These are phyloP conservation scores for Setomelanomma holmii DNA, from an alignment of 2,329 filamentous ascomycete genomes.

Conservation along the genomic window DNA sequence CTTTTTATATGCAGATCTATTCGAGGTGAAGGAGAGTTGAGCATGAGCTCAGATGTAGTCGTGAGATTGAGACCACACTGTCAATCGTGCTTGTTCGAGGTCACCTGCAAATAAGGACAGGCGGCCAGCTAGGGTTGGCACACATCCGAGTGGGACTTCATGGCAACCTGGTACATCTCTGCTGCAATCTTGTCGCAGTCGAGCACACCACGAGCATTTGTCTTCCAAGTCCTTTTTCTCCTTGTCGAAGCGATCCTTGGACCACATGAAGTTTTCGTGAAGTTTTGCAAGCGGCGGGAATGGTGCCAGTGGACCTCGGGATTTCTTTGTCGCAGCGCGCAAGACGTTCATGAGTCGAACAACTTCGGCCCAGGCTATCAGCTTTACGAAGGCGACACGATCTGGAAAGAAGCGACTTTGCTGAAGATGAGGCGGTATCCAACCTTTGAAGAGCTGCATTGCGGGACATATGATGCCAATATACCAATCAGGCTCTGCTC, in stretches of 20 bases:
- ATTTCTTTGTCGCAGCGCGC: neutral
- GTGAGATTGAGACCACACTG: no score
- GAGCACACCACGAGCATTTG: neutral
- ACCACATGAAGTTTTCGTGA: conserved; percentile 8
- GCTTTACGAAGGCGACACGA: conserved; percentile 13
- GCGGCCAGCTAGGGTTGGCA: neutral
- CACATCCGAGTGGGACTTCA: neutral
- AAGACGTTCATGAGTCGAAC: conserved; percentile 17
- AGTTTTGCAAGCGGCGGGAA: conserved; percentile 11
- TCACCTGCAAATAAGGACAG: no score
- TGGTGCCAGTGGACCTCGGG: neutral
- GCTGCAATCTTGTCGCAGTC: conserved; percentile 15
- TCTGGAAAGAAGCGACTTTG: conserved; percentile 8
- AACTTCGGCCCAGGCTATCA: conserved; percentile 20
- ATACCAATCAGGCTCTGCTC: conserved; percentile 14
- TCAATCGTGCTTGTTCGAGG: no score
- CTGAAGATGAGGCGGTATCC: conserved; percentile 3
- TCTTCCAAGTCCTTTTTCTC: conserved; percentile 14
- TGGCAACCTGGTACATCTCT: conserved; percentile 9
- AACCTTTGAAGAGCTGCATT: conserved; percentile 12
- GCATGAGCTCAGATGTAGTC: no score
- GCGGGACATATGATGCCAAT: conserved; percentile 7
- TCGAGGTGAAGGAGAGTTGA: no score
- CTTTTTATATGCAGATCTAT: no score
- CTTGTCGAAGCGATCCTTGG: conserved; percentile 11